Conservation (phyloP, 495 filamentous ascomycete species). For the Corynascus novoguineensis region DNA sequence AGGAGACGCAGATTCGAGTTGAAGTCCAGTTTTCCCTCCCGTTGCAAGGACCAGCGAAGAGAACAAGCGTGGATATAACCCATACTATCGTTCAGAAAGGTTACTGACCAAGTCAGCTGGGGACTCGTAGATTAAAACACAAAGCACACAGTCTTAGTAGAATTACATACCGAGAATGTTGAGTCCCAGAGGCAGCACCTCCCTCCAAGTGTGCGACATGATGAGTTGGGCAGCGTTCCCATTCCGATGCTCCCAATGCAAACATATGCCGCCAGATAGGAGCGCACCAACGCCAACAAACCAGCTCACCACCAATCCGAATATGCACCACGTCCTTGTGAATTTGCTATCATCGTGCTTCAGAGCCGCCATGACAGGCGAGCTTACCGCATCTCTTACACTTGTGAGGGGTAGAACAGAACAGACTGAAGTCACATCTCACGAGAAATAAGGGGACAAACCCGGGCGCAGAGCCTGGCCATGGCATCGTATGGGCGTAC, state of each 20-base stretch:
- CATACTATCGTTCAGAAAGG: slow-evolving; percentile 34
- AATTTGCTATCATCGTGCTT: slow-evolving; percentile 19
- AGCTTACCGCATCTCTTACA: background rate
- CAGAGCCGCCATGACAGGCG: slow-evolving; percentile 13
- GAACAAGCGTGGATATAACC: slow-evolving; percentile 38
- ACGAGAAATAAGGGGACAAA: background rate
- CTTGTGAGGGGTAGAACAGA: background rate
- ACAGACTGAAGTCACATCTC: background rate
- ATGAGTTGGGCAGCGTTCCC: slow-evolving; percentile 14
- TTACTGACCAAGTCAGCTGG: slow-evolving; percentile 14
- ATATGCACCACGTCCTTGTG: slow-evolving; percentile 17
- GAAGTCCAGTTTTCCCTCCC: slow-evolving; percentile 37
- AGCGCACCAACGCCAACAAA: slow-evolving; percentile 18
- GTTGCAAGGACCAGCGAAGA: slow-evolving; percentile 40
- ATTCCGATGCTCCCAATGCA: slow-evolving; percentile 17
- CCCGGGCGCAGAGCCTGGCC: slow-evolving; percentile 6
- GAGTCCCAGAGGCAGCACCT: slow-evolving; percentile 22
- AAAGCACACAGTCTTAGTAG: background rate
- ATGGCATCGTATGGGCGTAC: background rate
- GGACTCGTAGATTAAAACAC: background rate
- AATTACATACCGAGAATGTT: slow-evolving; percentile 27
- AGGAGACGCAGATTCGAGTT: slow-evolving; percentile 43
- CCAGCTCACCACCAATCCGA: slow-evolving; percentile 22
- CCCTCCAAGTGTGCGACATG: slow-evolving; percentile 22
- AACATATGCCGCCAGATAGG: slow-evolving; percentile 16